These are phyloP conservation scores for Suillus lakei DNA, from an alignment of 768 basidiomycete species.

Conservation along the genomic window DNA sequence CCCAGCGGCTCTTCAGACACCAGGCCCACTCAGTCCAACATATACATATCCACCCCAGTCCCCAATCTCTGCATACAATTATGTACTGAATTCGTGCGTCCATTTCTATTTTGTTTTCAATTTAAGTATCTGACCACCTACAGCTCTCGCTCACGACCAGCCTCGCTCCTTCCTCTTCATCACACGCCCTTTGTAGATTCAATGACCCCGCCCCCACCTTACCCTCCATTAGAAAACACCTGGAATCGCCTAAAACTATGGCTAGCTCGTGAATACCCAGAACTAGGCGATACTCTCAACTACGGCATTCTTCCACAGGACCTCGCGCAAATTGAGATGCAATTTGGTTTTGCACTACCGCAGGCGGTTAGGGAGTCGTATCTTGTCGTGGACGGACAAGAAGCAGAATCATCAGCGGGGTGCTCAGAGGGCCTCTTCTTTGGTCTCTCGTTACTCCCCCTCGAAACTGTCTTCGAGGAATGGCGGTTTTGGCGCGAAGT, in stretches of 20 bases:
- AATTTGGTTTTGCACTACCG: constrained; percentile 86
- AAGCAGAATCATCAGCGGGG: constrained; percentile 85
- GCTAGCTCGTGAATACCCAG: constrained; percentile 87
- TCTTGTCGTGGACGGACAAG: constrained; percentile 88
- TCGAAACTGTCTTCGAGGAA: constrained; percentile 93
- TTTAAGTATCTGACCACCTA: constrained; percentile 8
- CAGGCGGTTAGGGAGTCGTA: constrained; percentile 91
- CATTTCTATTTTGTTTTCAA: constrained; percentile 10
- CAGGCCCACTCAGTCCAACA: constrained; percentile 52
- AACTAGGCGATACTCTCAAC: constrained; percentile 94
- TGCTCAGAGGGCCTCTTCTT: constrained; percentile 94
- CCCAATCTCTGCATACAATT: constrained; percentile 56
- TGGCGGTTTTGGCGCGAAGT: constrained; percentile 97
- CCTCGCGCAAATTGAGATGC: constrained; percentile 80
- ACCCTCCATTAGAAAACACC: constrained; percentile 81
- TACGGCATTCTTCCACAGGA: constrained; percentile 84
- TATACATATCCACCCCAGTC: constrained; percentile 84
- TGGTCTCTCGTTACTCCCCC: constrained; percentile 88
- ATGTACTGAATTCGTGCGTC: constrained; percentile 59
- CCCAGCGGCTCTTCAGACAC: constrained; percentile 53
- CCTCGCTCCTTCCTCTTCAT: constrained; percentile 72
- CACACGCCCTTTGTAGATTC: constrained; percentile 52
- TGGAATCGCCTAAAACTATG: constrained; percentile 87
- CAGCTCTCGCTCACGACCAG: constrained; percentile 50
- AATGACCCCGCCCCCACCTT: constrained; percentile 44